phyloP scores from a whole-genome alignment of 2,329 filamentous ascomycete genomes.

The Curvularia hawaiiensis region DNA sequence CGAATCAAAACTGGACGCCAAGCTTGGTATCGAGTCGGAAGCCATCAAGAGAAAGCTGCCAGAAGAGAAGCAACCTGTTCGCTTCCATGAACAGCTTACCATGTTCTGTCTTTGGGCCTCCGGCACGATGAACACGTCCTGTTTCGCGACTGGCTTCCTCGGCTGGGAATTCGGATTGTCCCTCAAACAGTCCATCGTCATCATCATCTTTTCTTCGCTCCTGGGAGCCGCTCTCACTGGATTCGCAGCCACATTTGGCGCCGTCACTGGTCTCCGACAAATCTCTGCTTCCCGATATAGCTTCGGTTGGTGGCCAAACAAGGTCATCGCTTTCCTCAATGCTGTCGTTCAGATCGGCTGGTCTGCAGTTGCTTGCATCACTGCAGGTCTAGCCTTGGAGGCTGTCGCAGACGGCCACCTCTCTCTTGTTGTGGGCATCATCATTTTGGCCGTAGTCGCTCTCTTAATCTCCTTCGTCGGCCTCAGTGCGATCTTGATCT shows the following conservation, averaged over 20 bases:
- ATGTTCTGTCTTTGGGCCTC: slow-evolving; percentile 54
- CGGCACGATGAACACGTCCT: slow-evolving; percentile 49
- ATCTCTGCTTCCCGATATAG: slow-evolving; percentile 54
- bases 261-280: slow-evolving; percentile 50
- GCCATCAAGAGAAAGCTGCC: slow-evolving; percentile 33
- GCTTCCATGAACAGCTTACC: slow-evolving; percentile 32
- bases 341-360: slow-evolving; percentile 54
- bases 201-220: slow-evolving; percentile 49
- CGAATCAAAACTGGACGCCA: slow-evolving; percentile 18
- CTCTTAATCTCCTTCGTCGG: slow-evolving; percentile 49
- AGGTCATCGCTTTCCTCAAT: slow-evolving; percentile 55
- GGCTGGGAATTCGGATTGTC: slow-evolving; percentile 56
- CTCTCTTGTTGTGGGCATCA: slow-evolving; percentile 51
- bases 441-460: slow-evolving; percentile 49
- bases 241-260: slow-evolving; percentile 51
- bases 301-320: slow-evolving; percentile 59
- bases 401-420: slow-evolving; percentile 52
- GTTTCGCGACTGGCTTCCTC: slow-evolving; percentile 50
- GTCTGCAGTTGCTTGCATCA: slow-evolving; percentile 51
- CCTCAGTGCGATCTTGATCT: slow-evolving; percentile 53
- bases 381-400: slow-evolving; percentile 49
- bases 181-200: slow-evolving; percentile 51
- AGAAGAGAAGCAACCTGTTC: slow-evolving; percentile 34
- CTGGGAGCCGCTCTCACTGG: slow-evolving; percentile 50
- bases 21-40: slow-evolving; percentile 32